Conservation (phyloP, 305 asterid species). For the Fraxinus velutina region DNA sequence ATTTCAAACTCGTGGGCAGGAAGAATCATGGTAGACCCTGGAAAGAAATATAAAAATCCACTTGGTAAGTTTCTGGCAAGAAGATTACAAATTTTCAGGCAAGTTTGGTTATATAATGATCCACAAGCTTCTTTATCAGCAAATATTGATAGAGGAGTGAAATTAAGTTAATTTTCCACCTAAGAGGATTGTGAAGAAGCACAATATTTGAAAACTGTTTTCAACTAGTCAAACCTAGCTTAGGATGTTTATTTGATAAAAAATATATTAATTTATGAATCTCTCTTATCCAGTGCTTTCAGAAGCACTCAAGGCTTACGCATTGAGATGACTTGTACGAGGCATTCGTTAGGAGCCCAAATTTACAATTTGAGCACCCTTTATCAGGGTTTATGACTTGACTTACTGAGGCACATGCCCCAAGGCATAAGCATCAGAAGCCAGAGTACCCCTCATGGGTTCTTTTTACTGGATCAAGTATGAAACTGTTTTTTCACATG, state of each 20-base stretch:
- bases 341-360: background rate
- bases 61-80: background rate
- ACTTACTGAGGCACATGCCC: background rate
- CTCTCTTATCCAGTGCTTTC: background rate
- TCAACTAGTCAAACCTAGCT: background rate
- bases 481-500: background rate
- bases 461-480: background rate
- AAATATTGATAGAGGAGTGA: background rate
- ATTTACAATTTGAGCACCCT: background rate
- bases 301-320: background rate
- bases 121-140: background rate
- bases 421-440: background rate
- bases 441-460: background rate
- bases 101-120: background rate
- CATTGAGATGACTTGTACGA: background rate
- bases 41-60: conserved; percentile 15
- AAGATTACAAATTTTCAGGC: background rate
- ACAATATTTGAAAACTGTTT: background rate
- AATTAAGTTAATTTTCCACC: background rate
- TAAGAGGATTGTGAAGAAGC: background rate
- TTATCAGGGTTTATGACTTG: background rate
- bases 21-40: conserved; percentile 95
- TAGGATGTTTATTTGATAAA: background rate
- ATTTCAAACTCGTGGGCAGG: conserved; percentile 94
- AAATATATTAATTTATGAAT: background rate